Evolutionary conservation across 176 grass and related monocot genomes (phyloP).

Genomic region (Ampelocalamus luodianensis): DNA sequence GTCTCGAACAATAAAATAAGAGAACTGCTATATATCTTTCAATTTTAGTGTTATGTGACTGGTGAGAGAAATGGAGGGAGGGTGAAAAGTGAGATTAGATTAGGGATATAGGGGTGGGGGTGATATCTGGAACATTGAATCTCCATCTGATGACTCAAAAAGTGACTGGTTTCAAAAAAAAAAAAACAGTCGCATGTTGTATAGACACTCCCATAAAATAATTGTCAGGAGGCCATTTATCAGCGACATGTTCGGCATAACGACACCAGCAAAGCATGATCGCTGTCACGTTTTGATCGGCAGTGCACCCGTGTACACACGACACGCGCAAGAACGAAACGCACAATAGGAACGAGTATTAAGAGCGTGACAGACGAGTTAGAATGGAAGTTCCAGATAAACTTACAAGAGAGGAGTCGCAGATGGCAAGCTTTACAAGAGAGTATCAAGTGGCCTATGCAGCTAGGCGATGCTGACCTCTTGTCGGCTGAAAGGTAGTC

Average conservation of each 20-base stretch:
- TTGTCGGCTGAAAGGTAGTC: not conserved
- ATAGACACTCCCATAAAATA: too few relatives aligned
- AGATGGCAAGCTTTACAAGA: not conserved
- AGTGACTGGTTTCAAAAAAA: too few relatives aligned
- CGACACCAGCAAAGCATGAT: not conserved
- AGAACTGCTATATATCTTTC: too few relatives aligned
- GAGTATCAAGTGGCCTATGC: not conserved
- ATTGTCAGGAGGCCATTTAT: not conserved
- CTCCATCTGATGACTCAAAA: too few relatives aligned
- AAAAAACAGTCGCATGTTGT: too few relatives aligned
- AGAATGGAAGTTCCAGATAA: not conserved
- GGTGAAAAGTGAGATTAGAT: too few relatives aligned
- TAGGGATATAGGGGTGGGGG: too few relatives aligned
- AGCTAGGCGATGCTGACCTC: not conserved
- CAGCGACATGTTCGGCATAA: not conserved
- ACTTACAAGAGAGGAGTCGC: conserved; percentile 12
- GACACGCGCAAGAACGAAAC: not conserved
- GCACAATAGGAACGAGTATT: not conserved
- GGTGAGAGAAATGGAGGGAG: too few relatives aligned
- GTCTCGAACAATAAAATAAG: too few relatives aligned
- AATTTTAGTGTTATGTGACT: too few relatives aligned
- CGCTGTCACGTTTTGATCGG: not conserved
- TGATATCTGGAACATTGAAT: too few relatives aligned
- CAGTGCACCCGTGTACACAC: not conserved
- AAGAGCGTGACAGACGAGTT: not conserved